These are phyloP conservation scores for Albugo laibachii DNA, from an alignment of 352 stramenopile species.

Conservation along the genomic window DNA sequence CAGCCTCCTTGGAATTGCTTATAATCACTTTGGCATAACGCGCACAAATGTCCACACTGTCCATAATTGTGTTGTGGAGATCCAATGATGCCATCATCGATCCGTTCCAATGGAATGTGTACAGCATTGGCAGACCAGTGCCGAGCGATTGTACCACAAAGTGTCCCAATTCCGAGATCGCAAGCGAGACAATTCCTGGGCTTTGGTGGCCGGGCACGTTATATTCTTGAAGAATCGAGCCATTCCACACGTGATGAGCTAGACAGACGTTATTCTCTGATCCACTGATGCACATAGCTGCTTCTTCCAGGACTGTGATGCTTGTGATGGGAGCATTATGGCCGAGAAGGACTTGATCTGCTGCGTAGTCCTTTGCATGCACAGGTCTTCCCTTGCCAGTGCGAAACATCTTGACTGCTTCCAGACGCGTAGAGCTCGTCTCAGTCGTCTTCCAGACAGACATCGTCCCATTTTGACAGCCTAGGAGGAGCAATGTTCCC, in stretches of 20 bases:
- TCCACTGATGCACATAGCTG: constrained; percentile 50
- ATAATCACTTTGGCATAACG: constrained; percentile 46
- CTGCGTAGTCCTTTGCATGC: constrained; percentile 53
- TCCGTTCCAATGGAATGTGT: constrained; percentile 61
- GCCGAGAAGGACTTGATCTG: constrained; percentile 53
- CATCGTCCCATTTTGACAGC: constrained; percentile 46
- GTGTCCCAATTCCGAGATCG: constrained; percentile 40
- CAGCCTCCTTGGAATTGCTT: constrained; percentile 27
- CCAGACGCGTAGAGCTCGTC: constrained; percentile 40
- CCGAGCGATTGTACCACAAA: constrained; percentile 55
- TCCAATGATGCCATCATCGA: constrained; percentile 20
- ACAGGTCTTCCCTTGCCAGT: constrained; percentile 24
- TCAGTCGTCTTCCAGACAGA: constrained; percentile 59
- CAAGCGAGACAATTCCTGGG: constrained; percentile 29
- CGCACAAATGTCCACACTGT: constrained; percentile 26
- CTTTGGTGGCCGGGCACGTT: constrained; percentile 19
- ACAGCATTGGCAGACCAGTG: constrained; percentile 24
- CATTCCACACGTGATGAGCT: constrained; percentile 35
- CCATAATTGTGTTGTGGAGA: constrained; percentile 21
- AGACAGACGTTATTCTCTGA: constrained; percentile 47
- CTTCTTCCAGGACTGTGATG: constrained; percentile 41
- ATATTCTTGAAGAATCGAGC: constrained; percentile 37
- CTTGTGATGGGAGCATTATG: constrained; percentile 43
- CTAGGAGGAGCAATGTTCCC: constrained; percentile 26
- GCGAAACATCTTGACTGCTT: constrained; percentile 61